phyloP scores from a whole-genome alignment of 495 filamentous ascomycete genomes.

The Usnea hakonensis region DNA sequence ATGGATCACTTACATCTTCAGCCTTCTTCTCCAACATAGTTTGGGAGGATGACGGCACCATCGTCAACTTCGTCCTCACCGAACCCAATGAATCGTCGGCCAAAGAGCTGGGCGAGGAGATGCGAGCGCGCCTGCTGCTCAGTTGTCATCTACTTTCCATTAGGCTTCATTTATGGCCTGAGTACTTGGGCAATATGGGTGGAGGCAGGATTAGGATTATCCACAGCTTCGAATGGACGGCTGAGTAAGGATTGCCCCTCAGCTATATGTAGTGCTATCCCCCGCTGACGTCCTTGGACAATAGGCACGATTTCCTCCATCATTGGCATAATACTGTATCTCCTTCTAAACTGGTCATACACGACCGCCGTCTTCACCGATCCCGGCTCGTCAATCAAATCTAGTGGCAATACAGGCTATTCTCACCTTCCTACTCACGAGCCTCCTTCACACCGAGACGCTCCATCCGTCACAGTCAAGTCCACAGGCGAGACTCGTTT shows the following conservation, averaged over 20 bases:
- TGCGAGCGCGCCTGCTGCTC: constrained; percentile 80
- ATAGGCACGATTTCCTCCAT: constrained; percentile 41
- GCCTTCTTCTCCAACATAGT: not conserved
- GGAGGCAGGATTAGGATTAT: constrained; percentile 63
- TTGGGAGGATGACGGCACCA: constrained; percentile 17
- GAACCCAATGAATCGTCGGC: constrained; percentile 40
- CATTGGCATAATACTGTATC: constrained; percentile 63
- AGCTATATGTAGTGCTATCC: constrained; percentile 23
- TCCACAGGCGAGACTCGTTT: constrained; percentile 76
- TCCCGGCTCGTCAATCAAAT: constrained; percentile 63
- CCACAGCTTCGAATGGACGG: constrained; percentile 29
- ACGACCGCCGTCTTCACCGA: constrained; percentile 86
- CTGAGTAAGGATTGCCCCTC: constrained; percentile 28
- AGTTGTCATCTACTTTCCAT: constrained; percentile 74
- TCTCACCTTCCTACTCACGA: constrained; percentile 57
- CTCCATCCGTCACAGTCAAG: constrained; percentile 70
- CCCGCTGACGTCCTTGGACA: not conserved
- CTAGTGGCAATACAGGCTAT: constrained; percentile 43
- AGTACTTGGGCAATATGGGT: constrained; percentile 90
- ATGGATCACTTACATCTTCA: constrained; percentile 7
- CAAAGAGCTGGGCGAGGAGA: constrained; percentile 57
- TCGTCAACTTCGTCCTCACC: constrained; percentile 43
- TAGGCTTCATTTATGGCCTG: constrained; percentile 79
- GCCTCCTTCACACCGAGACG: constrained; percentile 44
- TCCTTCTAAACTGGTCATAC: constrained; percentile 79